Evolutionary conservation across 2,329 filamentous ascomycete genomes (phyloP), one percentile per base, ranked within the genome.

Genomic region (Arthrobotrys iridis): DNA sequence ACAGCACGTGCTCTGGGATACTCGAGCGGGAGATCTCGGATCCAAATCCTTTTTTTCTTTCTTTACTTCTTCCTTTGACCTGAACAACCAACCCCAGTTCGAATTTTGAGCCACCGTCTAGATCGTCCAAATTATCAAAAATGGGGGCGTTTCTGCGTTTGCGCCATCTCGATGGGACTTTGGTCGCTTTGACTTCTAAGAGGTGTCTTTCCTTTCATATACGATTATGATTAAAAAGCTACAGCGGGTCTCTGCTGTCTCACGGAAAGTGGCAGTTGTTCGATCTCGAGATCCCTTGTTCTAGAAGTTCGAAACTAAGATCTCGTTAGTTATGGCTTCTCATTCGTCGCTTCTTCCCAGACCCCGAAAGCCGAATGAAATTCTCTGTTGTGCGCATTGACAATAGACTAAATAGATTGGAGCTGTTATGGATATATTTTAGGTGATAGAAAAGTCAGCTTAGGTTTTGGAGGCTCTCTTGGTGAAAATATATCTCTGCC

Each of bases 11-110:
- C 28, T 59, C 45, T 18, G 65, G 65, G 55, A 18, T 18, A 35
- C 28, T 24, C 41, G 58, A 48, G 45, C 66, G 66, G 66, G 66
- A 71, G 57, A 71, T 71, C 46, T 64, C 66, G 66, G 66, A 63
- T 71, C 18, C 52, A 35, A 37, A 66, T 4, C 26, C 28, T 15
- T 48, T n/a, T n/a, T n/a, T n/a, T n/a, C n/a, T n/a, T n/a, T n/a
- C n/a, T n/a, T n/a, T n/a, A n/a, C n/a, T n/a, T n/a, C n/a, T n/a
- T n/a, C n/a, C n/a, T n/a, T 18, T 37, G 50, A 18, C 50, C 50
- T n/a, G 30, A 55, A 55, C n/a, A 11, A 26, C 26, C 13, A 22
- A 35, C 50, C 50, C 50, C 46, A 30, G 15, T 37, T 11, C 30
- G 50, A 4, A 30, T 7, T 37, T 11, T 20, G 50, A 4, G 28